phyloP scores from a whole-genome alignment of 169 alveolate genomes.

The Plasmodium inui region DNA sequence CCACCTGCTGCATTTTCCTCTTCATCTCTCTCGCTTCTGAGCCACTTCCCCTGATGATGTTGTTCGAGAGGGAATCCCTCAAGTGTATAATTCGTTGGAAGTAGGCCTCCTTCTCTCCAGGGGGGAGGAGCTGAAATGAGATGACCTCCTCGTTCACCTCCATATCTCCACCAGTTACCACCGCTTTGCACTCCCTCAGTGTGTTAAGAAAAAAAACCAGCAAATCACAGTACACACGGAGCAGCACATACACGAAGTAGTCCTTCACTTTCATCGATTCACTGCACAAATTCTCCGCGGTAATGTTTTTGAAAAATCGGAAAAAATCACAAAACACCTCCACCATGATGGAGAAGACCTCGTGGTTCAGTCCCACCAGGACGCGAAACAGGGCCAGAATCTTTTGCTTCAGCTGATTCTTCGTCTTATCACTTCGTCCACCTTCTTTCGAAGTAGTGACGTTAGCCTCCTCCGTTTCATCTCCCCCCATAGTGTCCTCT shows the following conservation, averaged over 20 bases:
- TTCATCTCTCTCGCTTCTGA: background rate
- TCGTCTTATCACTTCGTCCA: background rate
- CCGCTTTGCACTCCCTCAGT: conserved; percentile 23
- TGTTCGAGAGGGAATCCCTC: background rate
- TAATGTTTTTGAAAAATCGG: conserved; percentile 23
- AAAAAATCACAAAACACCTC: conserved; percentile 27
- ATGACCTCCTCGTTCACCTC: conserved; percentile 14
- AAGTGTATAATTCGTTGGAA: conserved; percentile 10
- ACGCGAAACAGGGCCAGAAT: background rate
- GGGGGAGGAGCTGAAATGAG: background rate
- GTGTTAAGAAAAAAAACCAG: conserved; percentile 8
- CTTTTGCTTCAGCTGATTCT: background rate
- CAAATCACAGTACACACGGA: conserved; percentile 23
- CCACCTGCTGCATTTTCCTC: background rate
- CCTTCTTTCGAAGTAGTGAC: background rate
- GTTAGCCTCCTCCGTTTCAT: background rate
- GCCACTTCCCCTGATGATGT: background rate
- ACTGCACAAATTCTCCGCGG: conserved; percentile 2
- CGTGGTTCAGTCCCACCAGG: conserved; percentile 23
- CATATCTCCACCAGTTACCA: background rate
- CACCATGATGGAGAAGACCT: conserved; percentile 12
- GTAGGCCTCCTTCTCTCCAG: background rate
- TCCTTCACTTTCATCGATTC: conserved; percentile 22
- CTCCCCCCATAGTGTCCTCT: background rate
- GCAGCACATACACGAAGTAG: conserved; percentile 20